These are phyloP conservation scores for Jatropha multifida DNA, from an alignment of 441 rosid genomes.

Conservation along the genomic window DNA sequence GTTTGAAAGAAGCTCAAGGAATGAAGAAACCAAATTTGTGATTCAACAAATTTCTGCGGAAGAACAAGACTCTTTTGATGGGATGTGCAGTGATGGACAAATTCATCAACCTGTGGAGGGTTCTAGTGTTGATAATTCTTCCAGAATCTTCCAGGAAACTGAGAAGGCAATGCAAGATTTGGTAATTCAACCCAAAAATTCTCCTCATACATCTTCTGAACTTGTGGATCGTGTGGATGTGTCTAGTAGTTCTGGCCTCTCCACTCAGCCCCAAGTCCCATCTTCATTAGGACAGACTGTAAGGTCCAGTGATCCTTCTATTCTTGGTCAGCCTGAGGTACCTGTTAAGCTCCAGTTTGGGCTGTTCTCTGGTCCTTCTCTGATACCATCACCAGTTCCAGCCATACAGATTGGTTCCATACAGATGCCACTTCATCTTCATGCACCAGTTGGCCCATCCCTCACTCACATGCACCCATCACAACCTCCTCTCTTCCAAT, in stretches of 20 bases:
- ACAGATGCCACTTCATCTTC: constrained; percentile 98
- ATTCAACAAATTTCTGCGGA: constrained; percentile 44
- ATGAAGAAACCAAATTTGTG: constrained; percentile 43
- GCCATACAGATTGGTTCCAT: constrained; percentile 99
- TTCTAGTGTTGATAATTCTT: constrained; percentile 44
- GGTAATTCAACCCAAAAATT: constrained; percentile 40
- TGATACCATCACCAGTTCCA: constrained; percentile 91
- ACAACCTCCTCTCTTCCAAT: constrained; percentile 83
- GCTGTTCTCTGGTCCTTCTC: constrained; percentile 85
- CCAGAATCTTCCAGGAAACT: constrained; percentile 51
- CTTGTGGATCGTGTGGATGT: constrained; percentile 37
- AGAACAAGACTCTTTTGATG: constrained; percentile 44
- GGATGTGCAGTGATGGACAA: constrained; percentile 37
- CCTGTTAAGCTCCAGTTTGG: constrained; percentile 93
- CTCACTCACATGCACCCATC: constrained; percentile 60
- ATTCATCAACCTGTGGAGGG: constrained; percentile 35
- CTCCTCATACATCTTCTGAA: constrained; percentile 43
- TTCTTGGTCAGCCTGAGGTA: constrained; percentile 52
- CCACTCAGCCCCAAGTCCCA: constrained; percentile 37
- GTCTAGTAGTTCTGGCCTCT: constrained; percentile 34
- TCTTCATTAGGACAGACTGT: constrained; percentile 49
- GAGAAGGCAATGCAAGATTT: constrained; percentile 54
- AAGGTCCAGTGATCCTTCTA: constrained; percentile 38
- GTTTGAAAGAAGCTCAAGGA: constrained; percentile 59
- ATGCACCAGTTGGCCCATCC: constrained; percentile 71